phyloP scores from a whole-genome alignment of 2,329 filamentous ascomycete species.

The Cercospora sp. region DNA sequence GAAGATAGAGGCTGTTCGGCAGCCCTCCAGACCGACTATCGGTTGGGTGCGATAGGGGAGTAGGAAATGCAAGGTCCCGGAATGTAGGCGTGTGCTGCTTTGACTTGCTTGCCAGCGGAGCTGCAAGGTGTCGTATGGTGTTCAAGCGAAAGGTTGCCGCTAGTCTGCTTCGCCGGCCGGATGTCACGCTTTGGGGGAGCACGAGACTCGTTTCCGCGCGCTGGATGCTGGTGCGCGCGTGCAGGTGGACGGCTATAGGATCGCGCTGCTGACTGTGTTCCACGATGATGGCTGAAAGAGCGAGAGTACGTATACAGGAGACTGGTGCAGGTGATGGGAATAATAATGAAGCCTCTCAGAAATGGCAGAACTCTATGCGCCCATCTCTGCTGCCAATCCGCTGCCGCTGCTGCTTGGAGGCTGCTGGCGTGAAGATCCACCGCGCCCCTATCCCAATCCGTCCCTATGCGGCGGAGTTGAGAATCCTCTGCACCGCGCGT shows the following conservation, averaged over 20 bases:
- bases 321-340: neutral
- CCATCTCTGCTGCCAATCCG: neutral
- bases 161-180: neutral
- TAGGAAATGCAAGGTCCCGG: neutral
- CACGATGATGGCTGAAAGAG: neutral
- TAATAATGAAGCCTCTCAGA: neutral
- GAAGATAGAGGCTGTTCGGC: slow-evolving; percentile 15
- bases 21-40: slow-evolving; percentile 14
- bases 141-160: neutral
- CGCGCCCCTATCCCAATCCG: neutral
- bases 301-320: neutral
- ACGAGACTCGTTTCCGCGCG: slow-evolving; percentile 2
- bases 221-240: neutral
- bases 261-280: neutral
- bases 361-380: slow-evolving; percentile 1
- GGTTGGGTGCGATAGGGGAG: slow-evolving; percentile 5
- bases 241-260: neutral
- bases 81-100: slow-evolving; percentile 5
- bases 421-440: slow-evolving; percentile 3
- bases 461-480: neutral
- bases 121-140: slow-evolving; percentile 12
- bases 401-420: neutral
- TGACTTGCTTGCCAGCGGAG: neutral
- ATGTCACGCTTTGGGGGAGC: neutral
- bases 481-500: neutral